Base-by-base conservation (phyloP, 257 asterid species). In the Paraleonurus japonicus region DNA sequence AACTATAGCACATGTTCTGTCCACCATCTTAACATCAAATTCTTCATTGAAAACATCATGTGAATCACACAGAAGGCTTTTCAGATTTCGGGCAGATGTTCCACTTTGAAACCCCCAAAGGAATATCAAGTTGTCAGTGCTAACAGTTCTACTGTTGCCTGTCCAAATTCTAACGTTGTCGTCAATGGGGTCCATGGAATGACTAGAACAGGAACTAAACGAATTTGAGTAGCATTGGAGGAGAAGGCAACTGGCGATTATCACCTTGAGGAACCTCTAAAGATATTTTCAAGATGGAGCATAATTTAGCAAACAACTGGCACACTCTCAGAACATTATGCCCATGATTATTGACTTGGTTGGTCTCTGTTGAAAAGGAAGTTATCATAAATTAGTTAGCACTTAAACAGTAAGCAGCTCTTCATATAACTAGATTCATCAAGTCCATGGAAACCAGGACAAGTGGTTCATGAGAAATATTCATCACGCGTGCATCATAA, bases 81-180 rank as follows among this genome's bases (percentile, higher is more conserved):
- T 94, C 58, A 90, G 85, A 81, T 75, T 77, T 64, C 76, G 76
- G 67, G 89, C 84, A 15, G 96, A 87, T 73, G 81, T 79, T 67
- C 90, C 95, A 45, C 84, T 65, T 83, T 70, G 75, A 20, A 90
- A 89, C 23, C 98, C 97, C 97, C 96, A 90, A 61, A 94, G 64
- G 85, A 90, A 84, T 10, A 88, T 88, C 72, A 90, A 68, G 76
- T 81, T 84, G 39, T 74, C 65, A 17, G 50, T 76, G 73, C 90
- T 77, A 63, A 87, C 81, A n/a, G 70, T 81, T 70, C 82, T 72
- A 15, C 74, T 66, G 61, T 70, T 75, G 39, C 85, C 80, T 19
- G 82, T 84, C 81, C 85, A 76, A 61, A 87, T 80, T 72, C 81
- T 78, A 51, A 81, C 85, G 59, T 84, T 86, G 39, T 80, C 87